phyloP scores from a whole-genome alignment of 1,139 yeast species.

The Scheffersomyces segobiensis region DNA sequence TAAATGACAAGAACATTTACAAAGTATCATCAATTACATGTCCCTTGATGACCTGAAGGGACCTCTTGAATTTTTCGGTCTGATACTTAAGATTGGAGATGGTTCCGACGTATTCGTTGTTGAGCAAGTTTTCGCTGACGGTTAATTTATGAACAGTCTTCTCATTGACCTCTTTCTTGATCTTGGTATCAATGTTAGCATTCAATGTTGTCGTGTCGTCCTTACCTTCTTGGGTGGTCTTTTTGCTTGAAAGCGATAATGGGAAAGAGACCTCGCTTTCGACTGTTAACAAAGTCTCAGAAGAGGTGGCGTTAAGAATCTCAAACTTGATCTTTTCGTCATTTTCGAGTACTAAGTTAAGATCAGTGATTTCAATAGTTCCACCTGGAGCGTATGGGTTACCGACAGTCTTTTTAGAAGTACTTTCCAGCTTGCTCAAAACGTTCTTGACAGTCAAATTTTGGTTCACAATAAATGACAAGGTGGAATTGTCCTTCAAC shows the following conservation, averaged over 20 bases:
- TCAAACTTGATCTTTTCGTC: not conserved
- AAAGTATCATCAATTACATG: not conserved
- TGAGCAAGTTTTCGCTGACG: constrained; percentile 1
- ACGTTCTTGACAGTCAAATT: not conserved
- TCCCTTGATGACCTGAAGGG: constrained; percentile 1
- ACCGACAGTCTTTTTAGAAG: not conserved
- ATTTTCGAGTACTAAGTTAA: not conserved
- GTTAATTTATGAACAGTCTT: not conserved
- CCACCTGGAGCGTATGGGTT: constrained; percentile 1
- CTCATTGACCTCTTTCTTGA: not conserved
- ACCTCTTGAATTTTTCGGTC: constrained; percentile 2
- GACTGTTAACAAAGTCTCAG: not conserved
- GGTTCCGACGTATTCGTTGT: not conserved
- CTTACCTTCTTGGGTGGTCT: not conserved
- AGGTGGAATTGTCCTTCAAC: constrained; percentile 5
- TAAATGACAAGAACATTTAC: not conserved
- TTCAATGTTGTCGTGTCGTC: not conserved
- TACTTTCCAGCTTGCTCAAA: not conserved
- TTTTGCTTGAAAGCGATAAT: not conserved
- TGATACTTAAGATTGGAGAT: constrained; percentile 3
- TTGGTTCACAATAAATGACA: constrained; percentile 3
- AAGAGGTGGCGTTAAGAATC: not conserved
- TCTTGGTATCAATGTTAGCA: not conserved
- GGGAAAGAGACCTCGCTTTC: not conserved
- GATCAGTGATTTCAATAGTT: not conserved